phyloP scores from a whole-genome alignment of 2,329 filamentous ascomycete species.

The Corynespora cassiicola region DNA sequence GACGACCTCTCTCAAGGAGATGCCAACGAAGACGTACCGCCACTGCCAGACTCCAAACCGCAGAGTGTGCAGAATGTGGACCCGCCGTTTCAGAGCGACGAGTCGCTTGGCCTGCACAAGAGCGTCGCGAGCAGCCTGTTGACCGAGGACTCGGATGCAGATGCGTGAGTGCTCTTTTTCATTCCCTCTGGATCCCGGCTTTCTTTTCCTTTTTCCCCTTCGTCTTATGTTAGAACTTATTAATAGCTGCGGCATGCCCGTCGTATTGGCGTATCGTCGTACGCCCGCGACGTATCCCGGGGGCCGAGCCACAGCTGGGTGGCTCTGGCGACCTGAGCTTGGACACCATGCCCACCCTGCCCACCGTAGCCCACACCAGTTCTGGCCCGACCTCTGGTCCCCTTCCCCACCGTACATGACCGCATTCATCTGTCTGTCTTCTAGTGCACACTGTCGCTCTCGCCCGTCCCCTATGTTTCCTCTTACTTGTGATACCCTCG shows the following conservation, averaged over 20 bases:
- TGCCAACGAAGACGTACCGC: constrained; percentile 25
- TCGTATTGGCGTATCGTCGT: too few relatives aligned
- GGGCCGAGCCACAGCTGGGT: constrained; percentile 11
- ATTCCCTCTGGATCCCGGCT: too few relatives aligned
- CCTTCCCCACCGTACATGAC: constrained; percentile 17
- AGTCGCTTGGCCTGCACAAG: constrained; percentile 50
- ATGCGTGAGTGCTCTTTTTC: constrained; percentile 51
- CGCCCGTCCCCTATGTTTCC: constrained; percentile 15
- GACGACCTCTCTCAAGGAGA: constrained; percentile 33
- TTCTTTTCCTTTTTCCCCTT: constrained; percentile 17
- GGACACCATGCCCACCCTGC: constrained; percentile 15
- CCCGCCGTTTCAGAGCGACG: constrained; percentile 40
- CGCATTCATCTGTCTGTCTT: constrained; percentile 11
- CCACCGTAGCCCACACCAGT: constrained; percentile 8
- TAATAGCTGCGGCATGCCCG: constrained; percentile 9
- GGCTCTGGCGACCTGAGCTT: constrained; percentile 24
- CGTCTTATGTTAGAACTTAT: constrained; percentile 13
- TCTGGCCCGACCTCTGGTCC: constrained; percentile 30
- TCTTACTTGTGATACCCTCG: constrained; percentile 10
- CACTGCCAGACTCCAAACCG: constrained; percentile 25
- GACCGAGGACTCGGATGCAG: constrained; percentile 58
- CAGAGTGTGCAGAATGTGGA: constrained; percentile 15
- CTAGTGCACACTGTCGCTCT: constrained; percentile 11
- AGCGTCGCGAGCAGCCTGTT: constrained; percentile 57
- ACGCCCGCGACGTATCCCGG: too few relatives aligned